These are phyloP conservation scores for Globisporangium canariense DNA, from an alignment of 352 stramenopile genomes.

Conservation along the genomic window DNA sequence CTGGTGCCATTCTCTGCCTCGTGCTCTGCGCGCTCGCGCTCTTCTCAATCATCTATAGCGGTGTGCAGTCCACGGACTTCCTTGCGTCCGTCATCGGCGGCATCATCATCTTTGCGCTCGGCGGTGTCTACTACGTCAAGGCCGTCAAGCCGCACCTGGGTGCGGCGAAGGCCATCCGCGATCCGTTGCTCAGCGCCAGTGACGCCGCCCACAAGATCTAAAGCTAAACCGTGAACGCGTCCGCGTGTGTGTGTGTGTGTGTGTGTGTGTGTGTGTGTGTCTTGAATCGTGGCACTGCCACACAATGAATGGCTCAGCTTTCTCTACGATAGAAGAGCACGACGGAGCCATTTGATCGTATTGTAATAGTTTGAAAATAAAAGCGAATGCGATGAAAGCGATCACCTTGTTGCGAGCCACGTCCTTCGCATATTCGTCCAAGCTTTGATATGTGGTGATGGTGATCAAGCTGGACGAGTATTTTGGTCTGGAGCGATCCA, in stretches of 20 bases:
- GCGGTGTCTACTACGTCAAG: conserved; percentile 44
- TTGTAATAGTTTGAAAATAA: background rate
- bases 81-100: conserved; percentile 53
- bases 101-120: conserved; percentile 48
- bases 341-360: background rate
- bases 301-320: background rate
- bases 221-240: background rate
- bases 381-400: background rate
- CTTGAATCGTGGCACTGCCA: background rate
- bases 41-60: conserved; percentile 70
- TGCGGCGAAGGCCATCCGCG: conserved; percentile 29
- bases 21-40: conserved; percentile 40
- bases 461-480: background rate
- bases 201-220: conserved; percentile 21
- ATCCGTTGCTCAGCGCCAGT: conserved; percentile 38
- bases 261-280: background rate
- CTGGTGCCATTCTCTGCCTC: conserved; percentile 41
- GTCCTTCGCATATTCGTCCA: too few relatives aligned
- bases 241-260: background rate
- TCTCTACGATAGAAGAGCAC: background rate
- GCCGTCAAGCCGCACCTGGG: conserved; percentile 33
- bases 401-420: background rate
- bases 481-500: background rate
- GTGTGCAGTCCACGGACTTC: conserved; percentile 51
- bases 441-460: too few relatives aligned